phyloP scores from a whole-genome alignment of 768 basidiomycete species.

The Boletus speciosus region DNA sequence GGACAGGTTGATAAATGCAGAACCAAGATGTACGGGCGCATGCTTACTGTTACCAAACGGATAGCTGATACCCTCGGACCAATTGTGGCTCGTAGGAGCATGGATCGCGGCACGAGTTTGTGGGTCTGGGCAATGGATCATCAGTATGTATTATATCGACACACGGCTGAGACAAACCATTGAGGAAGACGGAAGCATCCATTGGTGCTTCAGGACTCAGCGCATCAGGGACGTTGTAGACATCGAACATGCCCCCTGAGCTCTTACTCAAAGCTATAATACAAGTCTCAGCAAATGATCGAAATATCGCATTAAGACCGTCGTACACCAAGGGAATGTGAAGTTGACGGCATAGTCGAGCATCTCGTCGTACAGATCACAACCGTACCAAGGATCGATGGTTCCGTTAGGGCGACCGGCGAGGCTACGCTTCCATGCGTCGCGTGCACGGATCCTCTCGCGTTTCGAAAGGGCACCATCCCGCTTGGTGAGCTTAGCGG shows the following conservation, averaged over 20 bases:
- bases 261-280: conserved; percentile 17
- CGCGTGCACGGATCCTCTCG: conserved; percentile 23
- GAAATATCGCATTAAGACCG: neutral
- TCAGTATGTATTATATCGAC: neutral
- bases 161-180: conserved; percentile 40
- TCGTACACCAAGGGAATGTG: conserved; percentile 58
- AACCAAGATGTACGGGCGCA: neutral
- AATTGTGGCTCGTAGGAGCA: conserved; percentile 58
- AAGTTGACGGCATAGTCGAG: conserved; percentile 72
- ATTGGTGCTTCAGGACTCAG: conserved; percentile 47
- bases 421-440: conserved; percentile 45
- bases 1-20: neutral
- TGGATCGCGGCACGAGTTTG: conserved; percentile 59
- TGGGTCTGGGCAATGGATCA: conserved; percentile 38
- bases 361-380: conserved; percentile 60
- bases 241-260: conserved; percentile 38
- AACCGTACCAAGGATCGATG: conserved; percentile 63
- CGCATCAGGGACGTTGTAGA: conserved; percentile 57
- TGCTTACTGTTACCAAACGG: conserved; percentile 34
- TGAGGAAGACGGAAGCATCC: conserved; percentile 58
- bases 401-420: conserved; percentile 48
- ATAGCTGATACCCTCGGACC: conserved; percentile 34
- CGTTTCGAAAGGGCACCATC: conserved; percentile 22
- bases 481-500: conserved; percentile 18
- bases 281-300: conserved; percentile 2